Base-by-base conservation (phyloP, 371 early-diverging fungal species). In the Mortierella sp. region DNA sequence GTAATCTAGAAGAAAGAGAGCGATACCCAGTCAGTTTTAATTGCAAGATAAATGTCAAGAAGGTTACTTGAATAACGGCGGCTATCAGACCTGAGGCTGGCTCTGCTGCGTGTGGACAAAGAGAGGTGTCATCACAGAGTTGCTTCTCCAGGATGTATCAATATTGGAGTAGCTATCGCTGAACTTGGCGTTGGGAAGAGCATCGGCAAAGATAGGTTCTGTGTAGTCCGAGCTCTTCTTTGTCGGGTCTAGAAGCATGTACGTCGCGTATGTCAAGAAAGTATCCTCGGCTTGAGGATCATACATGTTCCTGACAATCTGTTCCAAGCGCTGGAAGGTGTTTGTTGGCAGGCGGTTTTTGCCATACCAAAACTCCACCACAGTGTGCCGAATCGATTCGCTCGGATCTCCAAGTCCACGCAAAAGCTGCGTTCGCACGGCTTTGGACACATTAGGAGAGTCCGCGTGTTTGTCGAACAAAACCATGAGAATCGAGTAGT, bases 111-210 rank as follows among this genome's bases (percentile, higher is more conserved):
- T 89, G 3, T 87, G 80, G 1, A 91, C 90, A 86, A 94, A 95
- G 16, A 95, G 75, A 0, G 94, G 95, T 8, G 89, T 87, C 94
- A 95, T 93, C 0, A 92, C 88, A 0, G 87, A 74, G 40, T 86
- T 91, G 50, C 77, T 75, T 34, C 85, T 85, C 93, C 92, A 93
- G 0, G 91, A 88, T 26, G 90, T 90, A 84, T 93, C 88, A 29
- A 94, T 90, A 4, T 80, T 79, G 39, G 91, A 88, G 48, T 86
- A 86, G 4, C 79, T 61, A 1, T 83, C 87, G 63, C 86, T 89
- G 79, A 93, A 94, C 19, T 76, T 88, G 2, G 92, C 93, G 47
- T 91, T 89, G 0, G 93, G 92, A 2, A 95, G 85, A 2, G 91
- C 85, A 5, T 89, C 87, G 0, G 89, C 87, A 70, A 94, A 94